phyloP scores from a whole-genome alignment of 192 early-diverging fungal species.

The Diversispora epigaea region DNA sequence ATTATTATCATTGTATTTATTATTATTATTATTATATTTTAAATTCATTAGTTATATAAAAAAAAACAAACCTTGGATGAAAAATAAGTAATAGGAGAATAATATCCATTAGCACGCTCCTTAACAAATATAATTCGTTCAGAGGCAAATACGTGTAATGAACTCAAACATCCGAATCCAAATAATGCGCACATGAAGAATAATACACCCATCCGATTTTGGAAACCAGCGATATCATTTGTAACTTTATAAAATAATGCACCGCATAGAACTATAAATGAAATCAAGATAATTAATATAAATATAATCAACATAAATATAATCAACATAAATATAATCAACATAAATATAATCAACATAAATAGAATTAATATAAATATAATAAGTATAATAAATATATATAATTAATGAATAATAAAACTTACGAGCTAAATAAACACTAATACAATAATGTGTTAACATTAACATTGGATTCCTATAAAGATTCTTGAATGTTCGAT shows the following conservation, averaged over 20 bases:
- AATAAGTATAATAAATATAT: too few relatives aligned
- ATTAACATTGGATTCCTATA: conserved; percentile 79
- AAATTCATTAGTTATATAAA: conserved; percentile 6
- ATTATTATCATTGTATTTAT: conserved; percentile 10
- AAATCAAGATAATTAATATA: not conserved
- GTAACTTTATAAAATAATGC: conserved; percentile 62
- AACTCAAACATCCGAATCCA: conserved; percentile 68
- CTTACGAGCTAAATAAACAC: conserved; percentile 62
- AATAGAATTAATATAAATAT: not conserved
- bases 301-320: not conserved
- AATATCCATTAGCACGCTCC: conserved; percentile 72
- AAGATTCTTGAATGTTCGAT: conserved; percentile 78
- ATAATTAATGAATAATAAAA: not conserved
- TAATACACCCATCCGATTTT: conserved; percentile 71
- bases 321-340: not conserved
- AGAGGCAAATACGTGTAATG: conserved; percentile 59
- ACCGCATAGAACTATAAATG: conserved; percentile 48
- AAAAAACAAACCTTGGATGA: conserved; percentile 44
- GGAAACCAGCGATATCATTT: conserved; percentile 66
- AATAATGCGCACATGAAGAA: conserved; percentile 74
- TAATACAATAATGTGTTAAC: conserved; percentile 69
- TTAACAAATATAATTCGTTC: conserved; percentile 66
- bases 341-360: not conserved
- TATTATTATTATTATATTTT: not conserved
- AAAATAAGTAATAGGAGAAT: conserved; percentile 63